Evolutionary conservation across 2,329 filamentous ascomycete species (phyloP).

Genomic region (Cyphellophora attinorum): DNA sequence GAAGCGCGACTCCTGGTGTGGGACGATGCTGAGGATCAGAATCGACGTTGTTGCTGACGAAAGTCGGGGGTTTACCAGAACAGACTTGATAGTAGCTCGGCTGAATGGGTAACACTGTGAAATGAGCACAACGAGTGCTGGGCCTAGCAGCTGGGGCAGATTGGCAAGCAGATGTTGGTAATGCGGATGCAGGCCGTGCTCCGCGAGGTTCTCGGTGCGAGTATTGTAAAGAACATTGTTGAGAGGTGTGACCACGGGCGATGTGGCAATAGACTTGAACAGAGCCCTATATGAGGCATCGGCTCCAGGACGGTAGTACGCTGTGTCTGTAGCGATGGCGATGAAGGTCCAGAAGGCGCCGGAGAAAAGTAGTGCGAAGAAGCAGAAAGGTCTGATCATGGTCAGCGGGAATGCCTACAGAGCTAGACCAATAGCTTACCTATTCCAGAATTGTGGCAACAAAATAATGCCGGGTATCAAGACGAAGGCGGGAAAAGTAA

Average conservation of each 20-base stretch:
- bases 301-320: constrained; percentile 55
- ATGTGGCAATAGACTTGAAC: constrained; percentile 45
- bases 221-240: constrained; percentile 74
- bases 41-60: constrained; percentile 34
- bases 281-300: constrained; percentile 26
- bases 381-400: constrained; percentile 43
- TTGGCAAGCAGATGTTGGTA: constrained; percentile 69
- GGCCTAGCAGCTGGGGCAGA: constrained; percentile 62
- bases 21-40: constrained; percentile 34
- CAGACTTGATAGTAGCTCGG: constrained; percentile 19
- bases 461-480: constrained; percentile 73
- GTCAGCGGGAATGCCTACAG: too few relatives aligned
- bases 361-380: constrained; percentile 55
- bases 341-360: constrained; percentile 59
- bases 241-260: constrained; percentile 64
- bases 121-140: constrained; percentile 54
- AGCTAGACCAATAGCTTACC: too few relatives aligned
- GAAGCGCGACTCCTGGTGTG: constrained; percentile 45
- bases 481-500: constrained; percentile 92
- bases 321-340: constrained; percentile 74
- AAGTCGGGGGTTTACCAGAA: constrained; percentile 26
- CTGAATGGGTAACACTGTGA: constrained; percentile 21
- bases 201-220: constrained; percentile 57
- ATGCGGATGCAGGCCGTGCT: constrained; percentile 68
- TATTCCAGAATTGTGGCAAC: constrained; percentile 74